Evolutionary conservation across 108 stramenopile species (phyloP).

Genomic region (Nitzschia sp.): DNA sequence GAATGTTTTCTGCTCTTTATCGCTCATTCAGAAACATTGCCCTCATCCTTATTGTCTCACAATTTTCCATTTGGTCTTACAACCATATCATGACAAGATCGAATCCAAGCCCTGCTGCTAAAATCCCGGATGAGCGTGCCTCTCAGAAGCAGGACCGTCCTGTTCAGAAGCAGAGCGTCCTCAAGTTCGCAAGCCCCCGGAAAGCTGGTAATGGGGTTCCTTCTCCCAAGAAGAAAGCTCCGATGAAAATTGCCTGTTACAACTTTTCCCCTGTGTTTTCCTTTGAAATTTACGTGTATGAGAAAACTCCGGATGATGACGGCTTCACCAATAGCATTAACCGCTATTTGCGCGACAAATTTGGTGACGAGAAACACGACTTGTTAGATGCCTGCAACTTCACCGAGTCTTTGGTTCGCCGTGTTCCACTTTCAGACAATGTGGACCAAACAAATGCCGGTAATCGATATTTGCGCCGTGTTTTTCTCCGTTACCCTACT

Average conservation of each 20-base stretch:
- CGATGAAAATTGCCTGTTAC: background rate
- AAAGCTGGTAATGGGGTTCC: no score
- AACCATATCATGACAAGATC: no score
- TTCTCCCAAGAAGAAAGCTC: no score
- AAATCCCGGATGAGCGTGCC: no score
- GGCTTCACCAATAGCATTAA: background rate
- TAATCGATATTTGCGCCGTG: background rate
- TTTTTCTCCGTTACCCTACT: background rate
- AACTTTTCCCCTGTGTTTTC: background rate
- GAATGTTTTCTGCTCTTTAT: no score
- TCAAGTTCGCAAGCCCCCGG: no score
- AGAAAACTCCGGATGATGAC: background rate
- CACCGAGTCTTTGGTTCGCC: background rate
- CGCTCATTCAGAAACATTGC: no score
- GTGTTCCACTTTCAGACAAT: background rate
- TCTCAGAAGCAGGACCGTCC: no score
- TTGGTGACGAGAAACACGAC: background rate
- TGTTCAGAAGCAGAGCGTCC: no score
- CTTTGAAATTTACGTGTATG: background rate
- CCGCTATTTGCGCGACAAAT: background rate
- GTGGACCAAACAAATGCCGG: background rate
- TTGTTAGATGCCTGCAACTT: background rate
- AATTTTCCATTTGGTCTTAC: no score
- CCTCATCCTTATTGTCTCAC: no score
- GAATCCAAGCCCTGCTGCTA: no score